Percentiles rank a stretch among this genome's conserved stretches.
These are phyloP conservation scores for Dothideomycetes sp. DNA, from an alignment of 2,329 filamentous ascomycete species.

Conservation along the genomic window DNA sequence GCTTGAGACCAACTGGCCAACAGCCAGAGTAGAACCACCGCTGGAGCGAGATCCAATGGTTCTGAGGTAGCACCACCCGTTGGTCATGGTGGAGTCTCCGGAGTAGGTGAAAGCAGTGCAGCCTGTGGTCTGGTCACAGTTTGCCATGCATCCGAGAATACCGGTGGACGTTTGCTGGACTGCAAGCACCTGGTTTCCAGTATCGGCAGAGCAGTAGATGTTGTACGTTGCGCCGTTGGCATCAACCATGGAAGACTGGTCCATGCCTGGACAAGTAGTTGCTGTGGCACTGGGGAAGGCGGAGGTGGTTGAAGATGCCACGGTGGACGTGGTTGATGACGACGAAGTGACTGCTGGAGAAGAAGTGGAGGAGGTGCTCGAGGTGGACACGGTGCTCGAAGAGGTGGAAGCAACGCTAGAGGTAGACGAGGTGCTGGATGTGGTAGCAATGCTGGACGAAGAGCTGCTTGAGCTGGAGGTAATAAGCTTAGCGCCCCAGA, in stretches of 20 bases:
- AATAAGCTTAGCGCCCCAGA: constrained; percentile 18
- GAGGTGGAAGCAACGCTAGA: neutral
- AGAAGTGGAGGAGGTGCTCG: neutral
- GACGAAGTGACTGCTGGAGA: constrained; percentile 1
- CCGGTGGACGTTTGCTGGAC: neutral
- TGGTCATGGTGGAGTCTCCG: constrained; percentile 8
- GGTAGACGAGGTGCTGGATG: neutral
- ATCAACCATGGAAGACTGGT: constrained; percentile 8
- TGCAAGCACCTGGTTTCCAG: neutral
- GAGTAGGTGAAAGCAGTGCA: constrained; percentile 14
- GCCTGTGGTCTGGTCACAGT: constrained; percentile 11
- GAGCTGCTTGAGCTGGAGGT: constrained; percentile 8
- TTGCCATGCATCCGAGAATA: constrained; percentile 12
- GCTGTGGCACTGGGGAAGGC: constrained; percentile 4
- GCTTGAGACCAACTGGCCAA: neutral
- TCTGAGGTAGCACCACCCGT: constrained; percentile 8
- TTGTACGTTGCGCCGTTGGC: constrained; percentile 9
- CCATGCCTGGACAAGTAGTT: constrained; percentile 8
- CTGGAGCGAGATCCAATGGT: neutral
- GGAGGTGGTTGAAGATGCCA: constrained; percentile 3
- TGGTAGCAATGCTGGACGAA: neutral
- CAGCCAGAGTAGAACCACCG: neutral
- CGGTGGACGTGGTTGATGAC: constrained; percentile 1
- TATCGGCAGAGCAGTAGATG: constrained; percentile 7
- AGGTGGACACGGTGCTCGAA: neutral